Evolutionary conservation across 352 stramenopile genomes (phyloP).

Genomic region (Peronospora destructor): DNA sequence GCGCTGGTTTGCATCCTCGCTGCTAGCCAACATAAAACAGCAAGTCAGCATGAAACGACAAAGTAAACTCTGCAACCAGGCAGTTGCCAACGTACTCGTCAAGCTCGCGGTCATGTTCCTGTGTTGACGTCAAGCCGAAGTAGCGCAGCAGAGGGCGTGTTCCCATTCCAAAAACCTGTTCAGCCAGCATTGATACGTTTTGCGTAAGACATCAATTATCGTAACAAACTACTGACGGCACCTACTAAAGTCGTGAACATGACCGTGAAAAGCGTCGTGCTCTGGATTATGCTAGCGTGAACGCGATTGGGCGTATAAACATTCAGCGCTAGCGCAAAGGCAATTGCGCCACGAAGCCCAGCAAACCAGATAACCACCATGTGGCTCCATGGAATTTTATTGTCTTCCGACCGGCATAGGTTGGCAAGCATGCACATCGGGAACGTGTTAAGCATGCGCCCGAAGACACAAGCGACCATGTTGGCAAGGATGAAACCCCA

Average conservation of each 20-base stretch:
- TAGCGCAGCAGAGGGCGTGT: slow-evolving; percentile 59
- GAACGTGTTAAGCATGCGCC: slow-evolving; percentile 68
- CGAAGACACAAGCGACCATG: slow-evolving; percentile 56
- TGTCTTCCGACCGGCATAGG: slow-evolving; percentile 39
- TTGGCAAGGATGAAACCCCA: slow-evolving; percentile 78
- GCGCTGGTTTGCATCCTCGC: slow-evolving; percentile 43
- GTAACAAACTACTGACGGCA: not conserved
- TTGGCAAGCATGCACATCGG: slow-evolving; percentile 75
- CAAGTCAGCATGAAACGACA: slow-evolving; percentile 2
- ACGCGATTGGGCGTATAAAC: slow-evolving; percentile 49
- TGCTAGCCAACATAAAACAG: slow-evolving; percentile 6
- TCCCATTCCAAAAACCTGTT: slow-evolving; percentile 66
- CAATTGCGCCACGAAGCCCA: slow-evolving; percentile 88
- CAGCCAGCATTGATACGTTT: not conserved
- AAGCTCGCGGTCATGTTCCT: slow-evolving; percentile 31
- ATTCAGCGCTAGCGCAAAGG: slow-evolving; percentile 82
- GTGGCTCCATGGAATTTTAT: slow-evolving; percentile 69
- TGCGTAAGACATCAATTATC: slow-evolving; percentile 1
- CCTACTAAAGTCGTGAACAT: slow-evolving; percentile 75
- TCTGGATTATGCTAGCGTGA: slow-evolving; percentile 67
- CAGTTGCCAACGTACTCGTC: slow-evolving; percentile 41
- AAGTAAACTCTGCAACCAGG: not conserved
- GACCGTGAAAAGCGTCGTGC: slow-evolving; percentile 71
- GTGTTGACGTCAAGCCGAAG: slow-evolving; percentile 41
- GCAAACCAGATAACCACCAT: slow-evolving; percentile 91